Percentiles rank a stretch among this genome's conserved stretches.
Conservation (phyloP, 2,329 filamentous ascomycete genomes). For the Grosmannia penicillata region DNA sequence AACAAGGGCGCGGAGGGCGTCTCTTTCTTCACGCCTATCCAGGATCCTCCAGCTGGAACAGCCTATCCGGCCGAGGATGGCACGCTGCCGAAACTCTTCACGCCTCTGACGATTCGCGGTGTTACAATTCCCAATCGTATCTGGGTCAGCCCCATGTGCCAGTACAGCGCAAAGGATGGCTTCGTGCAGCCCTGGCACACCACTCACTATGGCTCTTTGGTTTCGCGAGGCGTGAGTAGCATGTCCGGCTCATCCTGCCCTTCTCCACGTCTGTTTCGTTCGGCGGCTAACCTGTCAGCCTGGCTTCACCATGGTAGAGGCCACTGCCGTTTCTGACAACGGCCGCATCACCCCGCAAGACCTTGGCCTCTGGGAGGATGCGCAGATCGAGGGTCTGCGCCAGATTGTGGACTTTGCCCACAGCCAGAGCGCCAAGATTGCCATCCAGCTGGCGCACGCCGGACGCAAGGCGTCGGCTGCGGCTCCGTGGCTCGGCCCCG, state of each 20-base stretch:
- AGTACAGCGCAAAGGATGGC: conserved; percentile 26
- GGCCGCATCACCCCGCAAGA: conserved; percentile 22
- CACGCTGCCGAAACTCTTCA: conserved; percentile 22
- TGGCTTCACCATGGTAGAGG: conserved; percentile 18
- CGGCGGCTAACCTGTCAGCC: conserved; percentile 2
- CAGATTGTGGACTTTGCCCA: conserved; percentile 27
- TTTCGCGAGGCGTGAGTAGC: conserved; percentile 16
- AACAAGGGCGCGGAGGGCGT: conserved; percentile 17
- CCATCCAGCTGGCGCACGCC: conserved; percentile 57
- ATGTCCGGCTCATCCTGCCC: background rate
- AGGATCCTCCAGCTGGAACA: conserved; percentile 23
- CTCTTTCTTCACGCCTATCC: conserved; percentile 27
- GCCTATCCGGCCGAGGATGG: conserved; percentile 23
- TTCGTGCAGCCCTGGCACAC: conserved; percentile 27
- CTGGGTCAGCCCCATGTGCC: conserved; percentile 32
- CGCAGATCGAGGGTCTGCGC: conserved; percentile 19
- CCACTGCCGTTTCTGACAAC: conserved; percentile 15
- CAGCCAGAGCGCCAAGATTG: conserved; percentile 45
- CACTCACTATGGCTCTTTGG: conserved; percentile 23
- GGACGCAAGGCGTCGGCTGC: conserved; percentile 40
- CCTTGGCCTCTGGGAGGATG: conserved; percentile 21
- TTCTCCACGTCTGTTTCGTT: background rate
- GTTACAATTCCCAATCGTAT: conserved; percentile 30
- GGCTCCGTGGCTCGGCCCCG: conserved; percentile 40
- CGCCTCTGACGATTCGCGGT: conserved; percentile 26